Base-by-base conservation (phyloP, 2,329 filamentous ascomycete genomes). In the Epichloe scottii region DNA sequence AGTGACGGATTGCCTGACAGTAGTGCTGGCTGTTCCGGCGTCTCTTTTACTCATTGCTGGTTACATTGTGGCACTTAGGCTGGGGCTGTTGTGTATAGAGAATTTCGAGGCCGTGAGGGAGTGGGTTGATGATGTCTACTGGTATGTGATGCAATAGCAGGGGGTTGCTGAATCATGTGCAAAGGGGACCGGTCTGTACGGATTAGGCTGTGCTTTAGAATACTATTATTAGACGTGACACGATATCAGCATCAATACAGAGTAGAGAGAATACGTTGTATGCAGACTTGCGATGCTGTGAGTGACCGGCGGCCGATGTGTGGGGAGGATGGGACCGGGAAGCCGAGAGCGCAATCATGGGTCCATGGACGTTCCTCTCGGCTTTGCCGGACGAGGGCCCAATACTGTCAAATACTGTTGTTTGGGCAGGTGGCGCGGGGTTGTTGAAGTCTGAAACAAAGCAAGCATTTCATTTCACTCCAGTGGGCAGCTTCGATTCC, bases 11-110 rank as follows among this genome's bases (percentile, higher is more conserved):
- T 56, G 53, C 35, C 47, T 58, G 14, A 53, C 59, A 23, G 50
- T 65, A 21, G 51, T 58, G 34, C 51, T 67, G 46, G 58, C 65
- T 34, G 39, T 58, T 5, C 66, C 66, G 10, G 57, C 56, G 37
- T 55, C 56, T 19, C 51, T 66, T 41, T 21, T 62, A 2, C 54
- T 56, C 10, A 53, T 59, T 49, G 45, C 59, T 39, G 42, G 54
- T 14, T 39, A 63, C 21, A 48, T 62, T 33, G 64, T 62, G 61
- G 55, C 52, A 48, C 56, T 65, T 54, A 60, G 58, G 50, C 46
- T 64, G 26, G 48, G 53, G 39, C 51, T 54, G 8, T 44, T 58
- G 37, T 44, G 57, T 37, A 48, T 57, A 41, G 55, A 52, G 26
- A 59, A 54, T 35, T 52, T 56, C 42, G 40, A 44, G 38, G 46